Conservation (phyloP, 441 rosid genomes). For the Daphne laureola region DNA sequence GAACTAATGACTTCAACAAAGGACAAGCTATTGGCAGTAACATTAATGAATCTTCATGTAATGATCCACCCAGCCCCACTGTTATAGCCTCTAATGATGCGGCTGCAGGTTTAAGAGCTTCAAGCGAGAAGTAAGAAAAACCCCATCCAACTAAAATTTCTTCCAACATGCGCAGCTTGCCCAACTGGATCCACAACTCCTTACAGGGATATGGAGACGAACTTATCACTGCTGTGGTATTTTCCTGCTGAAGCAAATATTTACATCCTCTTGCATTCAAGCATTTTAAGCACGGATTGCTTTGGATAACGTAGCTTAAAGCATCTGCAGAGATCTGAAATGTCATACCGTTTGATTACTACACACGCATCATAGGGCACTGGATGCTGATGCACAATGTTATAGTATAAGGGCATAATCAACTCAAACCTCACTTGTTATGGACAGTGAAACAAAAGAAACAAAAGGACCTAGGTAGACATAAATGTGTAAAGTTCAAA, state of each 20-base stretch:
- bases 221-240: constrained; percentile 14
- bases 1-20: constrained; percentile 47
- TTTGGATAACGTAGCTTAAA: constrained; percentile 37
- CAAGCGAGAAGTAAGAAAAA: constrained; percentile 40
- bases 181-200: constrained; percentile 33
- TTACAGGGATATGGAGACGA: constrained; percentile 17
- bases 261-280: constrained; percentile 64
- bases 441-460: too few species aligned
- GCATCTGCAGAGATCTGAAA: constrained; percentile 58
- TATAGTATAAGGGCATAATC: not conserved
- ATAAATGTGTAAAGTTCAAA: too few species aligned
- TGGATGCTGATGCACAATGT: not conserved
- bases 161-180: constrained; percentile 42
- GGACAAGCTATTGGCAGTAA: constrained; percentile 52
- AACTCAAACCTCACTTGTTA: not conserved
- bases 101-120: constrained; percentile 49
- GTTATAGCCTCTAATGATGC: constrained; percentile 34
- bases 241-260: constrained; percentile 37
- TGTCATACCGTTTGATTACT: not conserved
- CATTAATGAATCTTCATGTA: constrained; percentile 46
- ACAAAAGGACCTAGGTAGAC: too few species aligned
- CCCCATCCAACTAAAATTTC: constrained; percentile 78
- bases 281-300: constrained; percentile 53
- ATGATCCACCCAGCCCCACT: constrained; percentile 70
- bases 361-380: not conserved